Base-by-base conservation (phyloP, 108 stramenopile species). In the Hondaea fermentalgiana region DNA sequence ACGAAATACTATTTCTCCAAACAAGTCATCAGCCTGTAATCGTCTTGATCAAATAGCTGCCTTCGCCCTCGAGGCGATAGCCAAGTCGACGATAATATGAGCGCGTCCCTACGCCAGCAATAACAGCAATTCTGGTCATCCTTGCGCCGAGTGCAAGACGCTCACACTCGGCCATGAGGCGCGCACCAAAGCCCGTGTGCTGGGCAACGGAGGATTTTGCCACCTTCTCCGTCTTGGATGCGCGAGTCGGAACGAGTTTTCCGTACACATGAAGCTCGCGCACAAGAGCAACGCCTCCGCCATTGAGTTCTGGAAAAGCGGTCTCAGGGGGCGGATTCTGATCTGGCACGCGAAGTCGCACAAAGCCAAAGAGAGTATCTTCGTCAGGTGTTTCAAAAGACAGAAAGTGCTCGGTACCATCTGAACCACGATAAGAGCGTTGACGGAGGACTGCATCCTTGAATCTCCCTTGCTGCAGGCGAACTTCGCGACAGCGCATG, bases 251-350 rank as follows among this genome's bases (percentile, higher is more conserved):
- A 59, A 97, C 97, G 43, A 97, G 97, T n/a, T 95, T 95, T 17
- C 98, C 98, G 89, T 98, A 98, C 2, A 98, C 98, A 90, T 98
- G 98, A 57, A 98, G 92, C 93, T 97, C 97, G 6, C 92, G 90
- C 44, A 89, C 89, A 5, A 89, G 89, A 44, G 89, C 88, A 5
- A 51, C 87, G 6, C 88, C 89, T 6, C 25, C 43, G 43, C 58
- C 58, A 19, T 53, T 53, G 29, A 71, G 51, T 28, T 64, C 88
- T 5, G 87, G 51, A 16, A 72, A 83, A 12, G 76, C 44, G 16
- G 87, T 58, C 23, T 5, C n/a, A 0, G 57, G 57, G 23, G 87
- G 87, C 29, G 72, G 23, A 16, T 6, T 42, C 29, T 72, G 53
- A 23, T 42, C 44, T 12, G 88, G 57, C 16, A 83, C 28, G n/a